Conservation (phyloP, 306 rosid genomes). For the Abrus precatorius region DNA sequence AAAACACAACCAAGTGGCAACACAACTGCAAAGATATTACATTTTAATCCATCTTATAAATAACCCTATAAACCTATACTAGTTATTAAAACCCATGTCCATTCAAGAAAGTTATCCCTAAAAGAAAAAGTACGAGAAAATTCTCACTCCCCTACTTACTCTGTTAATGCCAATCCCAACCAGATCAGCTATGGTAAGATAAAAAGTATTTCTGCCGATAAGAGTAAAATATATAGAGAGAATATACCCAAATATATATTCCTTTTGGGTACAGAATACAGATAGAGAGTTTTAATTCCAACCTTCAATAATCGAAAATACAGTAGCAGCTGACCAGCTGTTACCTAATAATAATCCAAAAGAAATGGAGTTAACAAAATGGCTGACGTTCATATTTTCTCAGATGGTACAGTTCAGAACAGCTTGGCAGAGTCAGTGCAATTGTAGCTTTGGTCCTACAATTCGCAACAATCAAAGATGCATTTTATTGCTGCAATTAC, state of each 20-base stretch:
- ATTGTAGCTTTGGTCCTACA: constrained; percentile 43
- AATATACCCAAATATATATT: neutral
- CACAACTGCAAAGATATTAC: too few species aligned
- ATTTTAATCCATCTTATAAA: too few species aligned
- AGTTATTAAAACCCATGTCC: too few species aligned
- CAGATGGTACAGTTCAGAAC: constrained; percentile 31
- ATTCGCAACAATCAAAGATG: constrained; percentile 33
- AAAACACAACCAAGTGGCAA: too few species aligned
- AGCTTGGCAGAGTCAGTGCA: constrained; percentile 40
- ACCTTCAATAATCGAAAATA: neutral
- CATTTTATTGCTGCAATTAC: constrained; percentile 41
- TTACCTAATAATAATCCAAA: constrained; percentile 31
- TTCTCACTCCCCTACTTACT: too few species aligned
- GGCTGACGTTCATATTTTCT: constrained; percentile 7
- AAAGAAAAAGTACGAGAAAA: too few species aligned
- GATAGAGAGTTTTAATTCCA: constrained; percentile 15
- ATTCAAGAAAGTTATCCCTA: too few species aligned
- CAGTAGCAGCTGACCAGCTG: constrained; percentile 3
- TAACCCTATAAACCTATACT: too few species aligned
- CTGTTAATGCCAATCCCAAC: too few species aligned
- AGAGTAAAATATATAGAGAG: neutral
- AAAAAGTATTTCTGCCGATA: neutral
- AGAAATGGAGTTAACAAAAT: constrained; percentile 36
- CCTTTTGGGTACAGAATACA: neutral
- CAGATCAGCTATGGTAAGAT: neutral